phyloP scores from a whole-genome alignment of 108 stramenopile genomes.

The Skeletonema tropicum region DNA sequence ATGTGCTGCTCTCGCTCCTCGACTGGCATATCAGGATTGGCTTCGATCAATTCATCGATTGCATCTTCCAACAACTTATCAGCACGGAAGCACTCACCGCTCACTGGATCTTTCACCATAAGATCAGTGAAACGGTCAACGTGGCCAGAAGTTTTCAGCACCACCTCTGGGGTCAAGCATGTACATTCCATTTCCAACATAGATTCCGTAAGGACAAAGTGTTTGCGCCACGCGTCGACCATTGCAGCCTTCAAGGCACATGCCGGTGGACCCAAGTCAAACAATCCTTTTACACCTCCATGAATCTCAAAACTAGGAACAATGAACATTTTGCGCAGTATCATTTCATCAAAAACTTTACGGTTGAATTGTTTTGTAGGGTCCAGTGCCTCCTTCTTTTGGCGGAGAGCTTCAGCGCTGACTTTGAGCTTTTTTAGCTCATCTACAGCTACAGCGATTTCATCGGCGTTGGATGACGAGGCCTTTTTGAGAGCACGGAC shows the following conservation, averaged over 20 bases:
- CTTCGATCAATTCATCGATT: constrained; percentile 93
- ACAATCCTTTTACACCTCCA: constrained; percentile 98
- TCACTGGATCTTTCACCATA: constrained; percentile 94
- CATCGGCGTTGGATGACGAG: constrained; percentile 72
- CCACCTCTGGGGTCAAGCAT: constrained; percentile 94
- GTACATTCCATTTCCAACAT: constrained; percentile 99
- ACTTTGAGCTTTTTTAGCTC: constrained; percentile 80
- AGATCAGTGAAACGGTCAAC: constrained; percentile 99
- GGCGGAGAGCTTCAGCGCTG: constrained; percentile 57
- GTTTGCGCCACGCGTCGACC: constrained; percentile 94
- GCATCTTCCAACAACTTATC: constrained; percentile 99
- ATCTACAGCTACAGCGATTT: constrained; percentile 78
- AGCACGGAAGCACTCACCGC: constrained; percentile 95
- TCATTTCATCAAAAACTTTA: constrained; percentile 93
- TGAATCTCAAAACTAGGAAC: constrained; percentile 99
- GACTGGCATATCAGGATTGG: constrained; percentile 80
- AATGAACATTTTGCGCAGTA: constrained; percentile 98
- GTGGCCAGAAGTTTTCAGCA: constrained; percentile 98
- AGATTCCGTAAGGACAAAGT: constrained; percentile 95
- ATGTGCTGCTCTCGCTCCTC: constrained; percentile 90
- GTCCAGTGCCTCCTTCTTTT: constrained; percentile 57
- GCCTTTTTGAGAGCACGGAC: constrained; percentile 91
- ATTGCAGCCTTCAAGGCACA: constrained; percentile 98
- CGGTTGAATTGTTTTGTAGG: constrained; percentile 74
- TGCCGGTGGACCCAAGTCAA: constrained; percentile 98